Percentiles rank a stretch among this genome's conserved stretches.
phyloP scores from a whole-genome alignment of 169 alveolate genomes.

The Cryptosporidium muris region DNA sequence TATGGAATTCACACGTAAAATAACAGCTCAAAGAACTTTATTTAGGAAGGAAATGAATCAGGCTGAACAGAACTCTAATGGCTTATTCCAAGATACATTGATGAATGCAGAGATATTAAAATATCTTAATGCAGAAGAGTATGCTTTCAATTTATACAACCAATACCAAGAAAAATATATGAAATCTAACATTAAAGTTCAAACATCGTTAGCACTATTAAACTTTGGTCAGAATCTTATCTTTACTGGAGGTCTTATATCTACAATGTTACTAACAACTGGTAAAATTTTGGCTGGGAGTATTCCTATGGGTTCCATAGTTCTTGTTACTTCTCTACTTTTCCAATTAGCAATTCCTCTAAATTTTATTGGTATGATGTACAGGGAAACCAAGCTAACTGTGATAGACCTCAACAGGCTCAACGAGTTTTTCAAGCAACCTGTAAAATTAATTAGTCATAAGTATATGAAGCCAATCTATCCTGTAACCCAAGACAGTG shows the following conservation, averaged over 20 bases:
- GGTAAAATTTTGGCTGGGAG: conserved; percentile 72
- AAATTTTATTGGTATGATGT: conserved; percentile 75
- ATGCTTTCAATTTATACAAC: conserved; percentile 29
- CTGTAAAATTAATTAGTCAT: neutral
- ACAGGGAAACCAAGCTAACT: conserved; percentile 73
- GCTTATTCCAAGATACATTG: conserved; percentile 82
- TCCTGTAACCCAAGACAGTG: neutral
- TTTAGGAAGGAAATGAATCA: conserved; percentile 81
- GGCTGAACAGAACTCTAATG: conserved; percentile 84
- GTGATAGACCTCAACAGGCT: conserved; percentile 71
- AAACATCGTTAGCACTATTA: conserved; percentile 75
- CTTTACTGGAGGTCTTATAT: conserved; percentile 74
- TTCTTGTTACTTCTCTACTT: conserved; percentile 74
- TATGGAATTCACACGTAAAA: conserved; percentile 81
- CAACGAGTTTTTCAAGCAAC: conserved; percentile 21
- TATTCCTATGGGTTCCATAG: conserved; percentile 76
- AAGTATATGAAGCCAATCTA: neutral
- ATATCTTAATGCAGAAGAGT: conserved; percentile 17
- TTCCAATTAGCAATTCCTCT: conserved; percentile 78
- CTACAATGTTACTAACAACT: conserved; percentile 73
- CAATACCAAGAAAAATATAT: conserved; percentile 33
- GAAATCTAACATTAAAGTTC: conserved; percentile 71
- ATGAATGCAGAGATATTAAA: conserved; percentile 81
- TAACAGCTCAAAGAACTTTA: conserved; percentile 82
- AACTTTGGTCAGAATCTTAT: conserved; percentile 79